phyloP scores from a whole-genome alignment of 1,284 basidiomycete species.

The Neotropicomus parvogracilis region DNA sequence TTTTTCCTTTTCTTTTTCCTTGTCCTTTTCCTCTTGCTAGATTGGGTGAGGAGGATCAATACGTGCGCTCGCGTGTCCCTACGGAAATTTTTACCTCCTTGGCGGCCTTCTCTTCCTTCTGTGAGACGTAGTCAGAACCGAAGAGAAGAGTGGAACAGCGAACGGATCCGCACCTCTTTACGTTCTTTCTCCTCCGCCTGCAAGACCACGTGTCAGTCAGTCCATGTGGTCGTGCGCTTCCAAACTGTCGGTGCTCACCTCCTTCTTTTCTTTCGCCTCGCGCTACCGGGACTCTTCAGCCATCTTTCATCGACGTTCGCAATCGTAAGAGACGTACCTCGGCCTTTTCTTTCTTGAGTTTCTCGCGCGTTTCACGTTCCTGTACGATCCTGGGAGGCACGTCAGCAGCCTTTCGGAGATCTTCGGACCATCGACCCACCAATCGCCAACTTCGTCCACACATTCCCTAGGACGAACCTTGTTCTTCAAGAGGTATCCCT shows the following conservation, averaged over 20 bases:
- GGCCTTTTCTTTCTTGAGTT: constrained; percentile 80
- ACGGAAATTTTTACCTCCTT: constrained; percentile 32
- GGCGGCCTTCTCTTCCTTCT: constrained; percentile 54
- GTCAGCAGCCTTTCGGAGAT: constrained; percentile 8
- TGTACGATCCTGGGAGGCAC: constrained; percentile 50
- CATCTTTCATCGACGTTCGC: neutral
- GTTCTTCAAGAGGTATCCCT: constrained; percentile 81
- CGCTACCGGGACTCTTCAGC: constrained; percentile 44
- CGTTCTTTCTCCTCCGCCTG: constrained; percentile 51
- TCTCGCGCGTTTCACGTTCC: constrained; percentile 77
- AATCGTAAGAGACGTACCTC: constrained; percentile 47
- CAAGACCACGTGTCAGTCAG: constrained; percentile 5
- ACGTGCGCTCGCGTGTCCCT: neutral
- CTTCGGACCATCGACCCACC: constrained; percentile 36
- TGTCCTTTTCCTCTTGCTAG: constrained; percentile 45
- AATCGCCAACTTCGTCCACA: constrained; percentile 72
- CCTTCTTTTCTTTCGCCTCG: constrained; percentile 72
- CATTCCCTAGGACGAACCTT: constrained; percentile 79
- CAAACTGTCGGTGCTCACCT: constrained; percentile 36
- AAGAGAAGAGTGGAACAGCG: neutral
- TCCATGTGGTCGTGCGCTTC: neutral
- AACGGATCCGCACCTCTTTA: constrained; percentile 44
- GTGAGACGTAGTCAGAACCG: constrained; percentile 17
- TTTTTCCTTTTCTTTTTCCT: no score
- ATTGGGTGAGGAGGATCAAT: constrained; percentile 21